Base-by-base conservation (phyloP, 768 basidiomycete species). In the Rubroboletus pulcherrimus region DNA sequence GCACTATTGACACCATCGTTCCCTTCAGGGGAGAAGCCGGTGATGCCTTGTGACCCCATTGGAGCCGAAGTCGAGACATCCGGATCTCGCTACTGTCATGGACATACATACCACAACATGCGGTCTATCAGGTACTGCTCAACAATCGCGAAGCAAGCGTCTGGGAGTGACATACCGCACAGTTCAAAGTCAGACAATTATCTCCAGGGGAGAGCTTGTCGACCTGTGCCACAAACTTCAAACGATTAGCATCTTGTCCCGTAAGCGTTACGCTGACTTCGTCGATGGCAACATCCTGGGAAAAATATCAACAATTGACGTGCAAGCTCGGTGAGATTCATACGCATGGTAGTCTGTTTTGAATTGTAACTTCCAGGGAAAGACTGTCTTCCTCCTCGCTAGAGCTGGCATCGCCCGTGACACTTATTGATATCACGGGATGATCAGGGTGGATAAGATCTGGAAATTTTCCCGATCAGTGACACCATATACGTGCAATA, bases 301-400 rank as follows among this genome's bases (percentile, higher is more conserved):
- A 24, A 21, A 50, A 49, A 52, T 44, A 45, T 63, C 54, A 56
- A 62, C 44, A 37, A 46, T 42, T 40, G 34, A 45, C 51, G 41
- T 41, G 35, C 40, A 35, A 38, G 24, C 35, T 35, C 38, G 30
- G 19, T n/a, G 35, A 30, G 51, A 10, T 24, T 74, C 87, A 69
- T 68, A 95, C 94, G 61, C 91, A 90, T 33, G 91, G 86, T 24
- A 96, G 68, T 38, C 72, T 71, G 64, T 93, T 98, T 33, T 71
- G 73, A 30, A 95, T 71, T 2, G 75, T 74, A 17, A 87, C 78
- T 51, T 81, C 73, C 17, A 95, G 64, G 58, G 73, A 80, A 35
- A 78, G 83, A 2, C 86, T 85, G 67, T 95, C 93, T 58, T 82
- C 78, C 3, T 75, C 77, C n/a, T 80, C 80, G 3, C 81, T 81